Base-by-base conservation (phyloP, 441 rosid species). In the Biscutella laevigata region DNA sequence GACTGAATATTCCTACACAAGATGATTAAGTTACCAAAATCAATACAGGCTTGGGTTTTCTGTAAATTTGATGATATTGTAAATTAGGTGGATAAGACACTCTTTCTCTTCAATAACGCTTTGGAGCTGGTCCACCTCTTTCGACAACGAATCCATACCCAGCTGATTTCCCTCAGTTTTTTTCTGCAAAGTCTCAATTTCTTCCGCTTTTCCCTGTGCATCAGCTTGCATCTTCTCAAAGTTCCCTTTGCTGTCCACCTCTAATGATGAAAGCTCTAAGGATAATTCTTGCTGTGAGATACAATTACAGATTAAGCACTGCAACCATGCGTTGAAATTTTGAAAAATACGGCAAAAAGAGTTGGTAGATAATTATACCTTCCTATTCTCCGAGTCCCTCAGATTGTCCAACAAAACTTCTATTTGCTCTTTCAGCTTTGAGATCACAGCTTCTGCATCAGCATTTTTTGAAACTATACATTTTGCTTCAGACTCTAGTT, bases 401-500 rank as follows among this genome's bases (percentile, higher is more conserved):
- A 64, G 35, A 49, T 19, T 57, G 49, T 35, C 59, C 10, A 35
- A 27, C 50, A 64, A 50, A 41, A 26, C 22, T 33, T 57, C 53
- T 11, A 57, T 49, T 27, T 64, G 64, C 59, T 36, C 43, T 58
- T 51, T 65, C 37, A 58, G 41, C 55, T 65, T 40, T 12, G 19
- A 36, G 10, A 83, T 75, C 7, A 51, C 64, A 20, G 50, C n/a
- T 37, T 51, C 70, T 42, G 42, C 12, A 6, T 65, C 59, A 11
- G 49, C 59, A 35, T 65, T 29, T 53, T 70, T 77, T 41, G 74
- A 75, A 58, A 68, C 67, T 30, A 88, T 71, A 32, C 19, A 61
- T 67, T 81, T 78, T 45, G 79, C 81, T 72, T 88, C 94, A 44
- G 77, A 68, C 70, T 85, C 83, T 72, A 88, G 64, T 30, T 37